Evolutionary conservation across 164 flowering plant species (phyloP).

Genomic region (Umbellularia californica): DNA sequence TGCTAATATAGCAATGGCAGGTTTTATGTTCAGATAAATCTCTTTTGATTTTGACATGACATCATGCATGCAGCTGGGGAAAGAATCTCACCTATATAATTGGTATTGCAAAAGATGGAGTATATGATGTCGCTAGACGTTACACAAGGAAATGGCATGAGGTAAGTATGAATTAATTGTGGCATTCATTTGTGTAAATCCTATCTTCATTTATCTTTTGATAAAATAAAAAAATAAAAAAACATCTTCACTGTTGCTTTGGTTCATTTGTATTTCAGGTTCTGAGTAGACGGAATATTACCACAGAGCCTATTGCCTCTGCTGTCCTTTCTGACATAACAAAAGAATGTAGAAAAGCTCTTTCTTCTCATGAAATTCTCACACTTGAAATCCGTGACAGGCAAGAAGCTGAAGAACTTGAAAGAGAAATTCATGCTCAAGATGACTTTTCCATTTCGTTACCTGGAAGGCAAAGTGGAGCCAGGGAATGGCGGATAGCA

Average conservation of each 20-base stretch:
- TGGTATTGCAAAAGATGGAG: slow-evolving; percentile 83
- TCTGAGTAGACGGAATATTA: slow-evolving; percentile 59
- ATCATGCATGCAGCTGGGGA: slow-evolving; percentile 53
- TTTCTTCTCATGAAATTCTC: slow-evolving; percentile 38
- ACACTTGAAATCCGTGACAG: slow-evolving; percentile 58
- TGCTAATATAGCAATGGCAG: background rate
- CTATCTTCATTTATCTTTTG: no score
- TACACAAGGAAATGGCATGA: slow-evolving; percentile 97
- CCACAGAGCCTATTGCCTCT: slow-evolving; percentile 49
- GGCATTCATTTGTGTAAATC: background rate
- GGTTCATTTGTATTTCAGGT: slow-evolving; percentile 42
- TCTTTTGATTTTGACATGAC: slow-evolving; percentile 4
- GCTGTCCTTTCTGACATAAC: slow-evolving; percentile 52
- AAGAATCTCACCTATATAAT: slow-evolving; percentile 75
- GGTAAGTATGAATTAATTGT: slow-evolving; percentile 34
- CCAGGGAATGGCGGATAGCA: slow-evolving; percentile 80
- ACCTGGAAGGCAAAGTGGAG: slow-evolving; percentile 95
- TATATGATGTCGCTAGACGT: slow-evolving; percentile 90
- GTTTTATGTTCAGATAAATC: background rate
- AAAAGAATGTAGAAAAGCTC: slow-evolving; percentile 48
- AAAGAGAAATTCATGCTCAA: slow-evolving; percentile 36
- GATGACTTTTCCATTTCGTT: slow-evolving; percentile 52
- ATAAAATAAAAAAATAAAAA: background rate
- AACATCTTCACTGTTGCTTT: background rate
- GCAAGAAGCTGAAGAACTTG: slow-evolving; percentile 54